Percentiles rank a stretch among this genome's conserved stretches.
Conservation (phyloP, 148 eudicot genomes). For the Rhododendron ovatum region DNA sequence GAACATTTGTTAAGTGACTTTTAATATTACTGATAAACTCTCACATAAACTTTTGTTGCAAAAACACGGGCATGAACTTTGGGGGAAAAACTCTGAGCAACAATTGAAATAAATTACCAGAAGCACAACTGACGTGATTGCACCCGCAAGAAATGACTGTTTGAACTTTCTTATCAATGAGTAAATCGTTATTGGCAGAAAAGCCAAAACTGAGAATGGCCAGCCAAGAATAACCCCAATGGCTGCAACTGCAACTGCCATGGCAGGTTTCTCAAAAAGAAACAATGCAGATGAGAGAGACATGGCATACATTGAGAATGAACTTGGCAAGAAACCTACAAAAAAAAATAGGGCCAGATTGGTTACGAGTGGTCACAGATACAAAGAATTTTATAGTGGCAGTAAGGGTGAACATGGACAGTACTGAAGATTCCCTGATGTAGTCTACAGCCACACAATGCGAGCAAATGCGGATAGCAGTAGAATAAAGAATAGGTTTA, state of each 20-base stretch:
- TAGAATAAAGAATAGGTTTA: background rate
- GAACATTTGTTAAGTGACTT: background rate
- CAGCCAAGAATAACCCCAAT: constrained; percentile 88
- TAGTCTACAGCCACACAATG: background rate
- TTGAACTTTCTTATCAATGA: constrained; percentile 65
- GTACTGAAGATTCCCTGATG: background rate
- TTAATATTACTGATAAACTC: background rate
- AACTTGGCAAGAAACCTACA: constrained; percentile 94
- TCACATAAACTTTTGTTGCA: background rate
- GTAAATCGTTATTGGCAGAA: constrained; percentile 77
- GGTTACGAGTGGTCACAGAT: background rate
- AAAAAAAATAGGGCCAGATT: constrained; percentile 6
- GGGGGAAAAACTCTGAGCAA: background rate
- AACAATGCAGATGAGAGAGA: constrained; percentile 86
- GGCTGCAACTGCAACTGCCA: constrained; percentile 78
- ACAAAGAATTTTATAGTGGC: background rate
- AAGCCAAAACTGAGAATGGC: constrained; percentile 95
- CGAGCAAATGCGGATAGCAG: background rate
- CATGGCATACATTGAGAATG: constrained; percentile 95
- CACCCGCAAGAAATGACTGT: constrained; percentile 63
- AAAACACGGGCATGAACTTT: background rate
- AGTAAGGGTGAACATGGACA: background rate
- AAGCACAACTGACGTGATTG: constrained; percentile 51
- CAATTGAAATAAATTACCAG: constrained; percentile 40
- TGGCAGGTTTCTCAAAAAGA: constrained; percentile 71